Conservation (phyloP, 2,329 filamentous ascomycete genomes). For the Metarhizium sp. region DNA sequence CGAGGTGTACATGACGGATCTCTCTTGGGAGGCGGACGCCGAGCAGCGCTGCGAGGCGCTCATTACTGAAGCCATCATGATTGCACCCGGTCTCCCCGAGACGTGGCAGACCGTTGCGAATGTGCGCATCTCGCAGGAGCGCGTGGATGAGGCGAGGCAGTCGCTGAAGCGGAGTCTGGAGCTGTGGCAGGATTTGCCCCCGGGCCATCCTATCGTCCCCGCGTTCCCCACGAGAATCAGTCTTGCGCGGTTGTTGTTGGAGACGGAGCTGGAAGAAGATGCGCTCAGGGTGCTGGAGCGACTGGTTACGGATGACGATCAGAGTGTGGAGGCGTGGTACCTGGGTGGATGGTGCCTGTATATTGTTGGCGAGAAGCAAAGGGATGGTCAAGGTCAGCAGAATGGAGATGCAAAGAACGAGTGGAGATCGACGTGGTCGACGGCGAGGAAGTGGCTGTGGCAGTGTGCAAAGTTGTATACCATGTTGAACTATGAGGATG, state of each 20-base stretch:
- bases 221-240: constrained; percentile 81
- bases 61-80: constrained; percentile 80
- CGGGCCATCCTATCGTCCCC: constrained; percentile 63
- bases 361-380: constrained; percentile 62
- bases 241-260: constrained; percentile 77
- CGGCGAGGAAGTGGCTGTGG: constrained; percentile 73
- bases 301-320: constrained; percentile 79
- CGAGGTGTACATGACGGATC: constrained; percentile 98
- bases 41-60: constrained; percentile 81
- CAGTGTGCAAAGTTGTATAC: constrained; percentile 74
- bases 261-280: constrained; percentile 76
- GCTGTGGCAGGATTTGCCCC: constrained; percentile 71
- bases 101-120: constrained; percentile 94
- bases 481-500: constrained; percentile 75
- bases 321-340: constrained; percentile 95
- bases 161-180: constrained; percentile 73
- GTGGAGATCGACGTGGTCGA: constrained; percentile 56
- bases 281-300: constrained; percentile 79
- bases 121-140: constrained; percentile 80
- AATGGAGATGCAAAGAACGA: constrained; percentile 29
- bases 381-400: constrained; percentile 25
- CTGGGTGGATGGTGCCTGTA: constrained; percentile 90
- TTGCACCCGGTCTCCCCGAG: constrained; percentile 73
- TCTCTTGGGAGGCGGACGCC: constrained; percentile 86
- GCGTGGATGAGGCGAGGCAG: constrained; percentile 67